Evolutionary conservation across 192 early-diverging fungal species (phyloP).

Genomic region (Backusella macrospora): DNA sequence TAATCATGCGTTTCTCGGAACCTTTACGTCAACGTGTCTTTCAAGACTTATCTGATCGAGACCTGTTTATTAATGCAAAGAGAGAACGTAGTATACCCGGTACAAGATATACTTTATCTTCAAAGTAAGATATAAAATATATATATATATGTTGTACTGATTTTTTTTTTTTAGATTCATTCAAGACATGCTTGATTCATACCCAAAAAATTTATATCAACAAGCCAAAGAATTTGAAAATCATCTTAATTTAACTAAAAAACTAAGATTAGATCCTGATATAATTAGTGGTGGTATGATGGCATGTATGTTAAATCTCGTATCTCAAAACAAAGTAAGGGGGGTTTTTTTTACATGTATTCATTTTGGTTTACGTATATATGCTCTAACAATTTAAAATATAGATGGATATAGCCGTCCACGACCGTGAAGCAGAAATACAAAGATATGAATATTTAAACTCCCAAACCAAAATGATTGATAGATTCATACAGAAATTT

Average conservation of each 20-base stretch:
- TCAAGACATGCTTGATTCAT: background rate
- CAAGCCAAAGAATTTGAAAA: background rate
- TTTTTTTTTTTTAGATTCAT: background rate
- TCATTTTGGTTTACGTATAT: background rate
- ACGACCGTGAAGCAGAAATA: background rate
- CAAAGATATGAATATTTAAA: background rate
- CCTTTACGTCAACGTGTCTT: background rate
- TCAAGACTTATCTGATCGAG: background rate
- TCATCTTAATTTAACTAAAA: background rate
- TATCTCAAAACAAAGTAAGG: background rate
- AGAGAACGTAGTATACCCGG: conserved; percentile 1
- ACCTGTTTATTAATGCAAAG: background rate
- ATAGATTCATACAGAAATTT: background rate
- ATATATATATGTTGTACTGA: background rate
- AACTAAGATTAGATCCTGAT: background rate
- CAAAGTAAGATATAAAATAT: background rate
- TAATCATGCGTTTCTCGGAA: background rate
- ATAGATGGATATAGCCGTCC: background rate
- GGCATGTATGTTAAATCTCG: background rate
- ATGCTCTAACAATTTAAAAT: too few species aligned
- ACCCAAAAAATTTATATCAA: background rate
- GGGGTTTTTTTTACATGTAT: background rate
- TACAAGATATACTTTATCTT: background rate
- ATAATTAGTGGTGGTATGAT: background rate
- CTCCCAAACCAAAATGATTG: background rate